phyloP scores from a whole-genome alignment of 2,329 filamentous ascomycete genomes.

The Trichophyton rubrum region DNA sequence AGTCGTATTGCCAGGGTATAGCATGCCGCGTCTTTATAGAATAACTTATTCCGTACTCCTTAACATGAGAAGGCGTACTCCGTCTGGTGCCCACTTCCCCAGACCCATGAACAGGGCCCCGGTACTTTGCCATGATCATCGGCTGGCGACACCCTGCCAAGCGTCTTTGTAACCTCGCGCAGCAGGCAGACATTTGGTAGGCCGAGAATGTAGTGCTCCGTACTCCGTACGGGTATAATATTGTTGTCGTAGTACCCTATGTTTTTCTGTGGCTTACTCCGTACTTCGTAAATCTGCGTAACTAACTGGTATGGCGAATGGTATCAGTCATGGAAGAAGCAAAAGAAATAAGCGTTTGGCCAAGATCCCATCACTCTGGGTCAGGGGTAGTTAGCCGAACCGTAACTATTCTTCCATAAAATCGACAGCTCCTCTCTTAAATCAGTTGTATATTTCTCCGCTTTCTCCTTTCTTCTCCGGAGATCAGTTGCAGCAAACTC shows the following conservation, averaged over 20 bases:
- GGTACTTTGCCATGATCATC: too few species aligned
- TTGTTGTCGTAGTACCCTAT: not conserved
- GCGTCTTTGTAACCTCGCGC: not conserved
- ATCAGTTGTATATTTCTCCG: not conserved
- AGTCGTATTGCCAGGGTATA: not conserved
- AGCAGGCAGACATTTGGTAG: not conserved
- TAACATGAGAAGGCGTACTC: not conserved
- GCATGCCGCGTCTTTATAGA: not conserved
- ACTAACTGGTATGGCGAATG: not conserved
- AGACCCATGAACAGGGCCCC: not conserved
- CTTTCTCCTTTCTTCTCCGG: not conserved
- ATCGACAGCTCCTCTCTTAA: not conserved
- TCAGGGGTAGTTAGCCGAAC: slow-evolving; percentile 2
- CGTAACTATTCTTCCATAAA: not conserved
- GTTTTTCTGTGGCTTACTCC: not conserved
- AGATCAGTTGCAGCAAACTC: not conserved
- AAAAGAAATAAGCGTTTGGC: slow-evolving; percentile 3
- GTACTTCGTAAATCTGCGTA: not conserved
- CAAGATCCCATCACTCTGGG: slow-evolving; percentile 2
- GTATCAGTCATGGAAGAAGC: not conserved
- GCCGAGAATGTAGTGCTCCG: not conserved
- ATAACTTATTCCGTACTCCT: not conserved
- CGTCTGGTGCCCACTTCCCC: slow-evolving; percentile 1
- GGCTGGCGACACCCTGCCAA: not conserved
- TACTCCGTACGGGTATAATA: not conserved